phyloP scores from a whole-genome alignment of 345 rosid genomes.

The Barbarea vulgaris region DNA sequence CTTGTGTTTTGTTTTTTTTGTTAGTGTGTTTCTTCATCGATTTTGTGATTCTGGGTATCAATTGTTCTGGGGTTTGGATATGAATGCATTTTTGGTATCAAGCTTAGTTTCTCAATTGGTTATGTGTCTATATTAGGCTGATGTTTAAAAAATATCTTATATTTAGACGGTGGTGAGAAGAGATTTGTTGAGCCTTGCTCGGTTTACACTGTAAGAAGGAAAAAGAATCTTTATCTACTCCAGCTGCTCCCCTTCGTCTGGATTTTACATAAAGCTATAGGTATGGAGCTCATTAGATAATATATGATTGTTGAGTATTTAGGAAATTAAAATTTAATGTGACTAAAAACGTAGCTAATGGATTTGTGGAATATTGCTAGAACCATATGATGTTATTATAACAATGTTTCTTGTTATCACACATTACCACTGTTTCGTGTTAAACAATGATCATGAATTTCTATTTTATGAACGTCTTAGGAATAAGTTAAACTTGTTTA shows the following conservation, averaged over 20 bases:
- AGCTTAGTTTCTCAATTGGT: slow-evolving; percentile 3
- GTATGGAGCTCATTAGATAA: slow-evolving; percentile 31
- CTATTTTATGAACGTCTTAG: too few relatives aligned
- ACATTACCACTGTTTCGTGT: too few relatives aligned
- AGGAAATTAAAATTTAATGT: too few relatives aligned
- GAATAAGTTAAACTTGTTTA: too few relatives aligned
- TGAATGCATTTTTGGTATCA: too few relatives aligned
- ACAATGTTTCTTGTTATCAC: too few relatives aligned
- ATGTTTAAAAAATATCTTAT: slow-evolving; percentile 11
- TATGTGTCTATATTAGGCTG: neutral
- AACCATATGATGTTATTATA: neutral
- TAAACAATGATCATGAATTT: too few relatives aligned
- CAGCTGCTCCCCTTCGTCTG: slow-evolving; percentile 37
- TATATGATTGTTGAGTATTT: neutral
- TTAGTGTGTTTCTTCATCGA: too few relatives aligned
- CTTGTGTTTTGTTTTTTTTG: too few relatives aligned
- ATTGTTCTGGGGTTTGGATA: too few relatives aligned
- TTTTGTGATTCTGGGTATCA: too few relatives aligned
- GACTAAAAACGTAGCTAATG: slow-evolving; percentile 21
- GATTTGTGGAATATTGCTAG: slow-evolving; percentile 1
- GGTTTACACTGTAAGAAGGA: slow-evolving; percentile 44
- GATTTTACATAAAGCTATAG: slow-evolving; percentile 20
- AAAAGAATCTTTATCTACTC: slow-evolving; percentile 39
- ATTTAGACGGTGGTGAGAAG: slow-evolving; percentile 32
- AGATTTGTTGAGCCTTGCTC: slow-evolving; percentile 41